Evolutionary conservation across 1,139 yeast species (phyloP), one percentile per base, ranked within the genome.

Genomic region (Yamadazyma pseudoaaseri): DNA sequence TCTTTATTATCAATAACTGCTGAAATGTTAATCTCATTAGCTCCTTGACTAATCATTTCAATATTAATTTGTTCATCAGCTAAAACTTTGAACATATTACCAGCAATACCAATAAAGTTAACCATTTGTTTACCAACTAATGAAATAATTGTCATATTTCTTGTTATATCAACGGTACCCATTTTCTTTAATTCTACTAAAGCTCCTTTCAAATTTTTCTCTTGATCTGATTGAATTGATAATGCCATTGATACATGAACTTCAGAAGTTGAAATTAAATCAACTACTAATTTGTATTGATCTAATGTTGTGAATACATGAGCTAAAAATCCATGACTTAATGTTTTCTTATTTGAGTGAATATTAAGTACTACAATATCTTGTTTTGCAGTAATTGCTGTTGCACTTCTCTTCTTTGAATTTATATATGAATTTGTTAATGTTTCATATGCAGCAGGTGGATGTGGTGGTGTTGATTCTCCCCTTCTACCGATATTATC

Each of bases 201-300:
- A 1, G 97, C 97, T 36, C 72, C 71, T 43, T 77, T 75, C 45
- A 85, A 67, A 24, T 72, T 70, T 38, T 62, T 62, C 35, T 81
- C 84, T 27, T 76, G 76, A 41, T 85, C 94, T 1, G 49, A 41
- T 33, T 79, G 81, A 38, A 89, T 81, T 47, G 86, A 92, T 42
- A 92, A 68, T 2, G 98, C 98, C 98, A 92, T 90, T 12, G 97
- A 90, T 18, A 92, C 96, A 54, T 92, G 97, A 13, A 92, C 98
- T 60, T 92, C 97, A 0, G 97, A 87, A 3, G 98, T 92, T 26
- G 97, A 87, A 51, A 92, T 92, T 54, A 92, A 78, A 61, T 92
- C 98, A 30, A 92, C 97, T 36, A 92, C 97, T 41, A 92, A 65
- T 59, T 78, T 82, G 65, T 78, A 86, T 45, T 75, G 81, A 64